Evolutionary conservation across 768 basidiomycete species (phyloP).

Genomic region (Podaxis carcinomalis): DNA sequence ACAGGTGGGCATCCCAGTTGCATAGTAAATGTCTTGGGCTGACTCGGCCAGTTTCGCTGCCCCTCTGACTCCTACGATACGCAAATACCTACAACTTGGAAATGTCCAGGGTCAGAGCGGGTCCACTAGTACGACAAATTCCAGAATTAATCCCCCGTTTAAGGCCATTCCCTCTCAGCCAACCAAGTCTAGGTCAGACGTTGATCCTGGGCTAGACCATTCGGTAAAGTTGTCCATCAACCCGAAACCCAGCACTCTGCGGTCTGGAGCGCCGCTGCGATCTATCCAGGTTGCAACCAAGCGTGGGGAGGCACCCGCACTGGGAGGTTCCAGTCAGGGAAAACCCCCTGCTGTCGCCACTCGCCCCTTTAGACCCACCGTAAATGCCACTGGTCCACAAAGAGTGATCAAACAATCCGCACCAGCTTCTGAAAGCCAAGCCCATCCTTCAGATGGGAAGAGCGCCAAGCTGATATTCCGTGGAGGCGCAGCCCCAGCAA

Average conservation of each 20-base stretch:
- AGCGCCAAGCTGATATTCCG: neutral
- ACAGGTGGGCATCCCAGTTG: constrained; percentile 39
- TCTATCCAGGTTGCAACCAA: neutral
- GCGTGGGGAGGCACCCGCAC: neutral
- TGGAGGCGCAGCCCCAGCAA: neutral
- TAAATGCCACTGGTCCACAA: neutral
- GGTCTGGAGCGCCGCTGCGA: neutral
- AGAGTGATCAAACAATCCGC: constrained; percentile 3
- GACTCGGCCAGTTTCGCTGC: constrained; percentile 52
- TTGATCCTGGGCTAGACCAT: neutral
- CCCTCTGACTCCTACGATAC: constrained; percentile 72
- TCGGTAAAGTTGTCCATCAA: neutral
- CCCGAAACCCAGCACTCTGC: neutral
- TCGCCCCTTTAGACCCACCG: neutral
- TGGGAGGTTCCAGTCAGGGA: neutral
- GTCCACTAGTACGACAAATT: constrained; percentile 12
- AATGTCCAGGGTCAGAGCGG: constrained; percentile 6
- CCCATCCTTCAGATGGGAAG: neutral
- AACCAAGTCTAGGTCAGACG: neutral
- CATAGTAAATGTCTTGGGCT: neutral
- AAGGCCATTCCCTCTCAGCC: neutral
- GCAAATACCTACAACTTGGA: constrained; percentile 67
- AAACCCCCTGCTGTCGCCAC: neutral
- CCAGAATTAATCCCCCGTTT: neutral
- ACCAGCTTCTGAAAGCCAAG: neutral